Conservation (phyloP, 495 filamentous ascomycete species). For the Neohortaea acidophila region DNA sequence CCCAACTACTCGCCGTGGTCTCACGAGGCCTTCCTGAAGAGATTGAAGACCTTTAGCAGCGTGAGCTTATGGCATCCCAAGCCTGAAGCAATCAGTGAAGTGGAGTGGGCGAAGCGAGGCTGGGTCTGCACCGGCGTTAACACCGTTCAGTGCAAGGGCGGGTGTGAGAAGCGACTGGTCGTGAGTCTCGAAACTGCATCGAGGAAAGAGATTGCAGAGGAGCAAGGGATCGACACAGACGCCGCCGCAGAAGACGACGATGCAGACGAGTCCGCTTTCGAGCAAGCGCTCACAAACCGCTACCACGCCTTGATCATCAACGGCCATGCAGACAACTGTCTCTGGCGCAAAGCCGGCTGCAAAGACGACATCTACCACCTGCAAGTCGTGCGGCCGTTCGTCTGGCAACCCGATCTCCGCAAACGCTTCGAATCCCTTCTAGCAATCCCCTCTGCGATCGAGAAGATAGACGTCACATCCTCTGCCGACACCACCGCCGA, state of each 20-base stretch:
- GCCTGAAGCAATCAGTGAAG: conserved; percentile 68
- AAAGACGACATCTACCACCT: conserved; percentile 38
- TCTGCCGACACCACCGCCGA: background rate
- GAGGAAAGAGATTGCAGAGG: conserved; percentile 26
- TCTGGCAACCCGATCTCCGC: conserved; percentile 22
- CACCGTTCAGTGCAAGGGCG: conserved; percentile 61
- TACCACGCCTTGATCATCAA: conserved; percentile 56
- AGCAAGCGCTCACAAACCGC: conserved; percentile 57
- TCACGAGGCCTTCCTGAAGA: conserved; percentile 62
- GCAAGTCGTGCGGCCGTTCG: conserved; percentile 19
- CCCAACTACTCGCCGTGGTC: conserved; percentile 17
- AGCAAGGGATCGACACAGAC: conserved; percentile 34
- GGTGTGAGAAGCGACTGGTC: conserved; percentile 67
- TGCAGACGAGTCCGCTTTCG: conserved; percentile 16
- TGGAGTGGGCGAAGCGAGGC: conserved; percentile 87
- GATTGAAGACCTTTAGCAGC: conserved; percentile 75
- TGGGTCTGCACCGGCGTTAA: conserved; percentile 77
- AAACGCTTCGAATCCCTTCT: conserved; percentile 19
- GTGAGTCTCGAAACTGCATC: conserved; percentile 42
- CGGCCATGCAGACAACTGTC: conserved; percentile 69
- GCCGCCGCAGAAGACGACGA: conserved; percentile 25
- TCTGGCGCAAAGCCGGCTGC: conserved; percentile 73
- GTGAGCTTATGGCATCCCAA: conserved; percentile 79
- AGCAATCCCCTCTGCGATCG: conserved; percentile 15
- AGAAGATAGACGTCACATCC: conserved; percentile 5